phyloP scores from a whole-genome alignment of 2,329 filamentous ascomycete genomes.

The Xylaria arbuscula region DNA sequence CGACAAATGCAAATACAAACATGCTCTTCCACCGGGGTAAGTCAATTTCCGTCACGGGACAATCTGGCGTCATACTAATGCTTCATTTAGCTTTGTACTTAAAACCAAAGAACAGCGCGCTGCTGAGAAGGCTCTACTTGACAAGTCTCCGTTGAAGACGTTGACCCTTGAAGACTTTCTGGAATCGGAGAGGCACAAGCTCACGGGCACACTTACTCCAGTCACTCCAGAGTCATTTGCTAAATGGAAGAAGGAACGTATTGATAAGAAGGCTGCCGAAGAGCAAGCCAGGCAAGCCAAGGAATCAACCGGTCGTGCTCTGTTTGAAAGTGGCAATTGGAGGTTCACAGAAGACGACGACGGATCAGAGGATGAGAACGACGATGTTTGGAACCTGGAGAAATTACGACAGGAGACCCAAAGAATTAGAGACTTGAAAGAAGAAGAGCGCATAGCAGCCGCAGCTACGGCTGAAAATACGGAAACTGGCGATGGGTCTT shows the following conservation, averaged over 20 bases:
- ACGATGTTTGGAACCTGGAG: constrained; percentile 79
- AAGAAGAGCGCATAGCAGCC: constrained; percentile 73
- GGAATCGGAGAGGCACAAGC: constrained; percentile 94
- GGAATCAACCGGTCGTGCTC: constrained; percentile 91
- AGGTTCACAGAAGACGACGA: constrained; percentile 71
- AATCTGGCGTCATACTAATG: constrained; percentile 24
- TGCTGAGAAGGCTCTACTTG: constrained; percentile 93
- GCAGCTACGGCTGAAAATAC: constrained; percentile 51
- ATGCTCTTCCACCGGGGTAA: constrained; percentile 93
- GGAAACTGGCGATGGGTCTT: constrained; percentile 55
- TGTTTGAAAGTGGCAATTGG: constrained; percentile 99
- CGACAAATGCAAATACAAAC: constrained; percentile 98
- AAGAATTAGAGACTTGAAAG: constrained; percentile 75
- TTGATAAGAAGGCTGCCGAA: constrained; percentile 96
- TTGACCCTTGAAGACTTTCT: constrained; percentile 97
- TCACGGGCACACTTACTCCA: constrained; percentile 89
- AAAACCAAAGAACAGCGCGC: constrained; percentile 98
- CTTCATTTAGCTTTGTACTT: constrained; percentile 79
- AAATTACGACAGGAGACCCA: constrained; percentile 88
- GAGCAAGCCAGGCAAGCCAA: constrained; percentile 90
- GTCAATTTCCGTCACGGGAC: constrained; percentile 51
- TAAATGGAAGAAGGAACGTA: constrained; percentile 94
- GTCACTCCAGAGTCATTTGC: constrained; percentile 93
- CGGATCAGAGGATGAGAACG: constrained; percentile 67
- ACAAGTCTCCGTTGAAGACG: constrained; percentile 94